Conservation (phyloP, 169 alveolate species). For the Eimeria necatrix region DNA sequence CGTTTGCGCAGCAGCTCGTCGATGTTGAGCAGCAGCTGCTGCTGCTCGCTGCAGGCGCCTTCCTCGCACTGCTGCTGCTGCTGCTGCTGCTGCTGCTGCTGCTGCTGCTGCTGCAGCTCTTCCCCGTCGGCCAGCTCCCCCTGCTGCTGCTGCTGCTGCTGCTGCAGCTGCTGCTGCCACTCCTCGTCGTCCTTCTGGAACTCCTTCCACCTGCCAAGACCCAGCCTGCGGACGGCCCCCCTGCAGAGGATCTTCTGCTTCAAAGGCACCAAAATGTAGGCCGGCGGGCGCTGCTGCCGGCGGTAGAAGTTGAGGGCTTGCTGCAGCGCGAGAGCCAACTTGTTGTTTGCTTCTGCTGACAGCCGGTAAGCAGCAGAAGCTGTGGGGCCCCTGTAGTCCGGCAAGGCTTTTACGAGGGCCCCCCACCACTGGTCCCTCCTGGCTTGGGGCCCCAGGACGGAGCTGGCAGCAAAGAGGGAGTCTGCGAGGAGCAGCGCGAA, state of each 20-base stretch:
- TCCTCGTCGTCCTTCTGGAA: not conserved
- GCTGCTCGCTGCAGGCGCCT: too few relatives aligned
- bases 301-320: not conserved
- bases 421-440: conserved; percentile 22
- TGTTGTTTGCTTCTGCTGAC: not conserved
- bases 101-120: too few relatives aligned
- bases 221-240: not conserved
- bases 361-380: not conserved
- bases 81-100: too few relatives aligned
- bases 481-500: not conserved
- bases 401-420: not conserved
- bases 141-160: too few relatives aligned
- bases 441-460: not conserved
- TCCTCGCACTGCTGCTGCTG: too few relatives aligned
- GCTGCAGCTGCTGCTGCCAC: conserved; percentile 34
- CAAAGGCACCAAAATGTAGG: not conserved
- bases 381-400: conserved; percentile 15
- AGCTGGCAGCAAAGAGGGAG: conserved; percentile 2
- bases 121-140: too few relatives aligned
- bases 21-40: too few relatives aligned
- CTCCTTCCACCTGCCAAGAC: not conserved
- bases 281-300: not conserved
- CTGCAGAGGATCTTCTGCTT: not conserved
- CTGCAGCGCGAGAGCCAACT: not conserved
- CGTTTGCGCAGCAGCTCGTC: too few relatives aligned